Evolutionary conservation across 768 basidiomycete genomes (phyloP).

Genomic region (Amanita fuliginea): DNA sequence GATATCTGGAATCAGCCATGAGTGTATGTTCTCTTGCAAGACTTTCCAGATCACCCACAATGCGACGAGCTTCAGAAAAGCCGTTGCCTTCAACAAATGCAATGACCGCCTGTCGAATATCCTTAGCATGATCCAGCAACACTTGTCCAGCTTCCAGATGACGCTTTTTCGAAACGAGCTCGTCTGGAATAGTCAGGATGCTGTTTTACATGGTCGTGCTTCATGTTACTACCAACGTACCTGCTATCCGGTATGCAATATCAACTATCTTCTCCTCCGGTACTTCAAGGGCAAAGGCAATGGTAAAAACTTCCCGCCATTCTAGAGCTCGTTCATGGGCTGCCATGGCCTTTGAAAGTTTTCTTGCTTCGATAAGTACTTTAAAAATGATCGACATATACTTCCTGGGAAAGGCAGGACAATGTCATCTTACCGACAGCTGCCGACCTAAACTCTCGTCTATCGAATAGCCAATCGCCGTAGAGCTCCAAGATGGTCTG

Average conservation of each 20-base stretch:
- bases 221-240: conserved; percentile 28
- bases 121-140: conserved; percentile 72
- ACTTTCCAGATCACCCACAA: conserved; percentile 35
- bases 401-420: not conserved
- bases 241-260: conserved; percentile 70
- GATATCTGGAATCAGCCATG: conserved; percentile 35
- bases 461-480: conserved; percentile 81
- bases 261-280: conserved; percentile 45
- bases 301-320: conserved; percentile 88
- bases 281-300: conserved; percentile 45
- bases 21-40: not conserved
- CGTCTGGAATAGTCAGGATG: conserved; percentile 40
- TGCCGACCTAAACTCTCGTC: conserved; percentile 74
- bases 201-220: not conserved
- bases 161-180: conserved; percentile 70
- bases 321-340: conserved; percentile 80
- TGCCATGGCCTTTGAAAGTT: conserved; percentile 65
- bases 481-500: conserved; percentile 66
- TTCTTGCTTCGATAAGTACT: conserved; percentile 53
- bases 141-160: conserved; percentile 74
- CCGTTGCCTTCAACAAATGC: conserved; percentile 71
- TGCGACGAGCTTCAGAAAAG: conserved; percentile 81
- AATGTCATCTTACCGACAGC: conserved; percentile 48
- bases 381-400: not conserved
- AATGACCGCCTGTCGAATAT: conserved; percentile 67